These are phyloP conservation scores for Backusella luteola DNA, from an alignment of 192 early-diverging fungal genomes.

Conservation along the genomic window DNA sequence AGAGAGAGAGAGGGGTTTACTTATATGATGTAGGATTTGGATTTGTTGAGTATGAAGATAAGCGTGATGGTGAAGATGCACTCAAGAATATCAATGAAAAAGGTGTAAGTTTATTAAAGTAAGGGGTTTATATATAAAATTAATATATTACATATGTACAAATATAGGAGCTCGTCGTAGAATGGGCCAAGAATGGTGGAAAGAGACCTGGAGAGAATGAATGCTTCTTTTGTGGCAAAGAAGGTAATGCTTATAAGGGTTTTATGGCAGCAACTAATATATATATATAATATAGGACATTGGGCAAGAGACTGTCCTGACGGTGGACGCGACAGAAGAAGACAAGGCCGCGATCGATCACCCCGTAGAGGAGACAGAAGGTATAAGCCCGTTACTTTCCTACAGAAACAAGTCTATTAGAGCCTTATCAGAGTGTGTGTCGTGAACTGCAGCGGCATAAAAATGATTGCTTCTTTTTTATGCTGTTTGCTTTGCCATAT, in stretches of 20 bases:
- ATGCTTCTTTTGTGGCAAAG: conserved; percentile 41
- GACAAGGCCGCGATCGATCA: conserved; percentile 28
- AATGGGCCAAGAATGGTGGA: conserved; percentile 57
- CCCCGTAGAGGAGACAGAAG: conserved; percentile 23
- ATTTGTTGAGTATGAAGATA: conserved; percentile 50
- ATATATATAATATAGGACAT: conserved; percentile 19
- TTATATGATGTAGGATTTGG: conserved; percentile 35
- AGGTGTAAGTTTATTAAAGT: conserved; percentile 32
- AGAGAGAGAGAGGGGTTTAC: not conserved
- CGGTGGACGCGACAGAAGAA: conserved; percentile 10
- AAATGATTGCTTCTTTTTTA: no score
- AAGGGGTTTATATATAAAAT: not conserved
- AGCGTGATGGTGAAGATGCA: conserved; percentile 50
- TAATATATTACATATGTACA: not conserved
- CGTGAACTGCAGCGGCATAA: not conserved
- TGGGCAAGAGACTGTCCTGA: conserved; percentile 48
- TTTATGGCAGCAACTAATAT: no score
- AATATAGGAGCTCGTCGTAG: conserved; percentile 43
- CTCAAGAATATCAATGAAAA: conserved; percentile 40
- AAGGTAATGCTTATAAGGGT: not conserved
- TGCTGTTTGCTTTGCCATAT: not conserved
- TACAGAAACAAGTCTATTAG: conserved; percentile 3
- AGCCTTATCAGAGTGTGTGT: conserved; percentile 20
- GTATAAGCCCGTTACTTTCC: conserved; percentile 12
- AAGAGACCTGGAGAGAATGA: conserved; percentile 47